A percentile compares a stretch with the other conserved stretches of the same genome.
Conservation (phyloP, 2,329 filamentous ascomycete species). For the Diaporthe sp. region DNA sequence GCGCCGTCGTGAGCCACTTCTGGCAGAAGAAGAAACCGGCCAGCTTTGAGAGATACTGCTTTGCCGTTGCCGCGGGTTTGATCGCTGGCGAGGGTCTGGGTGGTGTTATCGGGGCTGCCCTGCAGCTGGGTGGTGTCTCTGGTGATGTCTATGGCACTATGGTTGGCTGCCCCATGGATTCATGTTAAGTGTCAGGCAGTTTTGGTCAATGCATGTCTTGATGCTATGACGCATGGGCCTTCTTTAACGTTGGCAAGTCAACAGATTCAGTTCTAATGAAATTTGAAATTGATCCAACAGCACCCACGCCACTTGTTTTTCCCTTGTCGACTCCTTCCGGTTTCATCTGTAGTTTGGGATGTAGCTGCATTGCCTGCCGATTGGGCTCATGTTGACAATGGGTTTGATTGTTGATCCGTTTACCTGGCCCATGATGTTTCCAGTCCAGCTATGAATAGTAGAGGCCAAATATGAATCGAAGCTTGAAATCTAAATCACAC, state of each 20-base stretch:
- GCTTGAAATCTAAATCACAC: not conserved
- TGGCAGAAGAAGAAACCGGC: constrained; percentile 69
- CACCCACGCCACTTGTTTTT: not conserved
- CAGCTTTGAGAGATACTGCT: constrained; percentile 70
- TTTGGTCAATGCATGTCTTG: not conserved
- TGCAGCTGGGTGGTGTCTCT: constrained; percentile 30
- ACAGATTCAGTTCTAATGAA: not conserved
- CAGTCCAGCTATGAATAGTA: not conserved
- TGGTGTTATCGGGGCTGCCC: constrained; percentile 67
- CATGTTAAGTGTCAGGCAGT: not conserved
- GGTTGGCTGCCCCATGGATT: constrained; percentile 19
- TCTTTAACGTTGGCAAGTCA: no score
- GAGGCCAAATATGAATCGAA: not conserved
- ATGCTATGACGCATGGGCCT: not conserved
- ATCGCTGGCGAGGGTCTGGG: constrained; percentile 76
- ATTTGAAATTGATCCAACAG: not conserved
- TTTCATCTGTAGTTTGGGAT: not conserved
- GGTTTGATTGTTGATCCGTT: not conserved
- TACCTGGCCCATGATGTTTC: not conserved
- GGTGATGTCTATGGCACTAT: constrained; percentile 18
- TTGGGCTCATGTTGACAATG: not conserved
- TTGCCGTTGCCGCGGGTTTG: constrained; percentile 71
- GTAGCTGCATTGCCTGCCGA: not conserved
- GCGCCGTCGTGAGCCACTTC: constrained; percentile 63
- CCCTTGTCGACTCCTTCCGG: not conserved